Evolutionary conservation across 495 filamentous ascomycete species (phyloP).

Genomic region (Bombardia bombarda): DNA sequence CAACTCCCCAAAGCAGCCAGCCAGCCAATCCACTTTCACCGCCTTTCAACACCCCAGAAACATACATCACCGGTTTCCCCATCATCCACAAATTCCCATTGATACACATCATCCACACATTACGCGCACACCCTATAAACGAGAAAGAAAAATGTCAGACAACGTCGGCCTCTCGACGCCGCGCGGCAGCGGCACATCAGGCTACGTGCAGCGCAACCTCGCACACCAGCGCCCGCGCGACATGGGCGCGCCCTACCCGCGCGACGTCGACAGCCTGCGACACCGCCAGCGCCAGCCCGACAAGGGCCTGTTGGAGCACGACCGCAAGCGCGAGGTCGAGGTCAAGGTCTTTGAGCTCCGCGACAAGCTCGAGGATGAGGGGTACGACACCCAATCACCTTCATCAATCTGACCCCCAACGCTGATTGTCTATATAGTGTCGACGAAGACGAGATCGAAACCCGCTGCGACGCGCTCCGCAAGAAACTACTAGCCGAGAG

Average conservation of each 20-base stretch:
- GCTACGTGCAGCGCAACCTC: constrained; percentile 93
- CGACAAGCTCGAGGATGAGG: constrained; percentile 85
- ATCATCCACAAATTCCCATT: not conserved
- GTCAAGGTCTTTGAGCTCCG: constrained; percentile 86
- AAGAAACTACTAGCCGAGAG: constrained; percentile 54
- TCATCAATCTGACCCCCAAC: not conserved
- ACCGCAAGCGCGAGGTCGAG: constrained; percentile 79
- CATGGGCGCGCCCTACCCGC: constrained; percentile 48
- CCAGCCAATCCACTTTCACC: not conserved
- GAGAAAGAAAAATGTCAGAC: constrained; percentile 74
- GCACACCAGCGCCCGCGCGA: constrained; percentile 79
- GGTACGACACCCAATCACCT: constrained; percentile 35
- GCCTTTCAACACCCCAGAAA: not conserved
- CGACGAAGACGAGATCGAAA: constrained; percentile 74
- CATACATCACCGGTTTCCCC: not conserved
- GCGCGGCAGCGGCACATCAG: constrained; percentile 88
- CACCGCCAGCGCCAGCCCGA: constrained; percentile 80
- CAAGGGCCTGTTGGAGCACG: constrained; percentile 86
- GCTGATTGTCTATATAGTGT: constrained; percentile 33
- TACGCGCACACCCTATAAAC: too few relatives aligned
- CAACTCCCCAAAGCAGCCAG: not conserved
- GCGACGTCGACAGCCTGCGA: constrained; percentile 53
- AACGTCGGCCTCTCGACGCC: constrained; percentile 97
- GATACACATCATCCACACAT: not conserved
- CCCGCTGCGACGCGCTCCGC: constrained; percentile 53